Conservation (phyloP, 1,284 basidiomycete genomes). For the Trichosporon inkin region DNA sequence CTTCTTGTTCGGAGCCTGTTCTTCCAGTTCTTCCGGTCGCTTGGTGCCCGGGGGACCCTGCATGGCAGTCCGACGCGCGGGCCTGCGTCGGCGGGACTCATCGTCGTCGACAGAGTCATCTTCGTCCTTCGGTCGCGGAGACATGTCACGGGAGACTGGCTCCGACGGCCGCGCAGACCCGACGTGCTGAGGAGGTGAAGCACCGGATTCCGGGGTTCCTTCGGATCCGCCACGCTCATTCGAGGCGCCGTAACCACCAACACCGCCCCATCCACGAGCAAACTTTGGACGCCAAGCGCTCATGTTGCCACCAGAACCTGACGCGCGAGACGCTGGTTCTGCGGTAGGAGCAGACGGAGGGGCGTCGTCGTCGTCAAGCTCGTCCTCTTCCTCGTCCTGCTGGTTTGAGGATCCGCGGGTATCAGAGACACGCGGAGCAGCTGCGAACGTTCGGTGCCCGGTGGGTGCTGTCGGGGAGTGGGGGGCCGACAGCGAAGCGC, state of each 20-base stretch:
- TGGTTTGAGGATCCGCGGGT: conserved; percentile 18
- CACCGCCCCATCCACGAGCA: conserved; percentile 21
- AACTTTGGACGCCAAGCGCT: conserved; percentile 27
- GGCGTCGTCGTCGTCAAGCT: conserved; percentile 22
- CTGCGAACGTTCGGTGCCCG: conserved; percentile 16
- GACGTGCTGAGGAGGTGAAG: conserved; percentile 10
- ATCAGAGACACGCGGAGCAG: conserved; percentile 18
- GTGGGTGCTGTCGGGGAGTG: conserved; percentile 17
- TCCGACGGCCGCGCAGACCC: conserved; percentile 2
- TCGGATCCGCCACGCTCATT: conserved; percentile 38
- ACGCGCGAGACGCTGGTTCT: background rate
- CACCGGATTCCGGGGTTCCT: conserved; percentile 19
- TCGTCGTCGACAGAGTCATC: conserved; percentile 18
- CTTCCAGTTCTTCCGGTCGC: conserved; percentile 16
- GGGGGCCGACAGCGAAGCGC: conserved; percentile 15
- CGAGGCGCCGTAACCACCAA: conserved; percentile 33
- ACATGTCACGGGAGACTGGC: conserved; percentile 16
- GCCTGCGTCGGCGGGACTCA: conserved; percentile 15
- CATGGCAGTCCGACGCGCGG: conserved; percentile 10
- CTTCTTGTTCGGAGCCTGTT: conserved; percentile 16
- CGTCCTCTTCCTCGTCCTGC: conserved; percentile 21
- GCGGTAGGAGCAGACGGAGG: conserved; percentile 7
- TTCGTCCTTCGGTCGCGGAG: conserved; percentile 20
- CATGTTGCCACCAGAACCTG: conserved; percentile 11
- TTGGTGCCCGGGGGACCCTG: conserved; percentile 8